These are phyloP conservation scores for Cutaneotrichosporon sp. DNA, from an alignment of 1,284 basidiomycete genomes.

Conservation along the genomic window DNA sequence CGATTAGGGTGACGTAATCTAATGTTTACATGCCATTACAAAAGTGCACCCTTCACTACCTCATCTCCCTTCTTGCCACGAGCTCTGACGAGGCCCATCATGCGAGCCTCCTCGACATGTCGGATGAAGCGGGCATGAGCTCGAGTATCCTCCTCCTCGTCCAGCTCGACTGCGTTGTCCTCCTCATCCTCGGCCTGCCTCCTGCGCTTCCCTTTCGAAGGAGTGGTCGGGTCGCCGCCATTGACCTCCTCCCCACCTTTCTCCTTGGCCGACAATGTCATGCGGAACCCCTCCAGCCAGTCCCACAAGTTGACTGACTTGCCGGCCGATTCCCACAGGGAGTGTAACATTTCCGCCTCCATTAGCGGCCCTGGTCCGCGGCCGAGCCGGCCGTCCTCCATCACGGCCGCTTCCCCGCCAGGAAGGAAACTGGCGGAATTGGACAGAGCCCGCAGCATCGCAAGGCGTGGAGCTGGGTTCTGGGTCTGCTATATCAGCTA, in stretches of 20 bases:
- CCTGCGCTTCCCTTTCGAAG: background rate
- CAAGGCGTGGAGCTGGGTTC: constrained; percentile 19
- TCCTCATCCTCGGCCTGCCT: constrained; percentile 6
- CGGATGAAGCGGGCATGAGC: constrained; percentile 42
- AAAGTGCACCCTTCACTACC: constrained; percentile 36
- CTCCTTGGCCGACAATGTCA: constrained; percentile 7
- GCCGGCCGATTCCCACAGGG: constrained; percentile 36
- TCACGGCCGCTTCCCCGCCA: too few relatives aligned
- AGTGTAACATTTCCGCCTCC: constrained; percentile 33
- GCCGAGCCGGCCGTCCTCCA: background rate
- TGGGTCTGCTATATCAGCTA: constrained; percentile 6
- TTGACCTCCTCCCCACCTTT: constrained; percentile 2
- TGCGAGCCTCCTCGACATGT: constrained; percentile 42
- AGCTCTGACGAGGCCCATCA: constrained; percentile 40
- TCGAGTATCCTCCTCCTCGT: constrained; percentile 27
- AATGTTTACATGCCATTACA: constrained; percentile 12
- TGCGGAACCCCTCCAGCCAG: constrained; percentile 41
- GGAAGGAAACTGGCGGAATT: constrained; percentile 9
- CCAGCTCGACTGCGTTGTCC: background rate
- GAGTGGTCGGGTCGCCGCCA: background rate
- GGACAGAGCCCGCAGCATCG: constrained; percentile 14
- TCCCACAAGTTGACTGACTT: constrained; percentile 44
- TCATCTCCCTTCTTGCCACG: constrained; percentile 33
- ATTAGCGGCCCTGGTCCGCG: constrained; percentile 14
- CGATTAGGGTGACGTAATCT: constrained; percentile 8